Base-by-base conservation (phyloP, 371 early-diverging fungal species). In the Actinomortierella wolfii region DNA sequence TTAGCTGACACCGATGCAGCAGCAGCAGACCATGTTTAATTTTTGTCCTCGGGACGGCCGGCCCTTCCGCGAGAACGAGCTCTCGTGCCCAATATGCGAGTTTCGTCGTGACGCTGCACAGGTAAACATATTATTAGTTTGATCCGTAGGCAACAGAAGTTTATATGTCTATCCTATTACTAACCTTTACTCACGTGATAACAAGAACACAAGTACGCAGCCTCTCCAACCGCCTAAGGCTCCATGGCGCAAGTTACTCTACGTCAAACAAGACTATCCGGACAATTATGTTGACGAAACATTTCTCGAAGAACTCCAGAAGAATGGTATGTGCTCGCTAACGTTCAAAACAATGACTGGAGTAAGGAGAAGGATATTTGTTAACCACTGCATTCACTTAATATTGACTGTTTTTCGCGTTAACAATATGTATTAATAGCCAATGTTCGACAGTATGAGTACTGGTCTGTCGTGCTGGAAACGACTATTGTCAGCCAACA, bases 251-350 rank as follows among this genome's bases (percentile, higher is more conserved):
- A 94, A 93, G 67, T 74, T 94, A 4, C 76, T 97, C 54, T 97
- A 94, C 79, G 87, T 94, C 39, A 89, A 89, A 52, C 98, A 96
- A 77, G 89, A 86, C 44, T 96, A 91, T 58, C 91, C 96, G 0
- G 97, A 97, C 77, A 94, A 96, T 74, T 93, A 97, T 77, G 95
- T 95, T 1, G 97, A 95, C 57, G 80, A 81, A 18, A 88, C 94
- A 4, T 95, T 97, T 76, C 77, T 97, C 48, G 88, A 90, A 59
- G 86, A 91, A 64, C 76, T 98, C 66, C 91, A 93, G 65, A 89
- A 90, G 77, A 98, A 98, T 76, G 95, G 92, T 92, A 78, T 51
- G 34, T 34, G 34, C 34, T 34, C 11, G 34, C 34, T 34, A n/a
- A n/a, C n/a, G 42, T 8, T 23, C 15, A 5, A 28, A 23, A 2